These are phyloP conservation scores for Sporisorium graminicola DNA, from an alignment of 1,284 basidiomycete species.

Conservation along the genomic window DNA sequence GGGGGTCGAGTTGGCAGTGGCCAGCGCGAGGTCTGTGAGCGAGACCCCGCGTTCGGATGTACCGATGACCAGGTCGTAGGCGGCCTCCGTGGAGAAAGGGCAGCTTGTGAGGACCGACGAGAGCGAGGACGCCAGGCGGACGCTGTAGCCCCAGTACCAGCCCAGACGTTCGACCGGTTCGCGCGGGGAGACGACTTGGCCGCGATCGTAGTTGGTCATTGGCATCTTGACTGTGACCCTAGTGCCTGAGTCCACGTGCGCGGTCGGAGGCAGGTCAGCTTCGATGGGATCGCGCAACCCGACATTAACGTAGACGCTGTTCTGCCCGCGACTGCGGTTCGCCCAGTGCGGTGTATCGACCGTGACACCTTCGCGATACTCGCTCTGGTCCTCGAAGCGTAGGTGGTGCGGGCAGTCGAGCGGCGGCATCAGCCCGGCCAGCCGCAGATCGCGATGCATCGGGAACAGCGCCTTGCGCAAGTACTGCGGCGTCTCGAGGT, in stretches of 20 bases:
- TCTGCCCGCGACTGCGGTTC: background rate
- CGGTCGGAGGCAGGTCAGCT: constrained; percentile 12
- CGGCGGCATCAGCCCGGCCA: constrained; percentile 68
- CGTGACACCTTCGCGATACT: constrained; percentile 66
- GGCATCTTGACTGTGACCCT: constrained; percentile 65
- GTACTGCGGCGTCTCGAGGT: constrained; percentile 70
- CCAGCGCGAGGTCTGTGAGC: constrained; percentile 37
- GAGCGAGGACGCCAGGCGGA: constrained; percentile 57
- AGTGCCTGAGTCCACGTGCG: constrained; percentile 32
- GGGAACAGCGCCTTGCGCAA: constrained; percentile 67
- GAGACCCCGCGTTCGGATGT: constrained; percentile 64
- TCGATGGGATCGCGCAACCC: constrained; percentile 64
- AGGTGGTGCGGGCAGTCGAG: constrained; percentile 69
- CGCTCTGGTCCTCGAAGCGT: constrained; percentile 60
- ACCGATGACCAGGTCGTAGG: constrained; percentile 68
- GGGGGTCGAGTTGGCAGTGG: constrained; percentile 11
- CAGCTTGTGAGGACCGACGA: constrained; percentile 48
- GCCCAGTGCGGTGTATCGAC: constrained; percentile 52
- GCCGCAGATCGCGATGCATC: constrained; percentile 66
- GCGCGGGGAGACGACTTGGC: constrained; percentile 60
- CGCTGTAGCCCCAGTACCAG: constrained; percentile 68
- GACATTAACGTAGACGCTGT: constrained; percentile 58
- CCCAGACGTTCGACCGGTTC: constrained; percentile 58
- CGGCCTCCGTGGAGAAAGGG: constrained; percentile 20
- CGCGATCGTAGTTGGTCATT: background rate